Percentiles rank a stretch among this genome's conserved stretches.
Conservation (phyloP, 176 grass and related monocot genomes). For the Melocanna baccifera region DNA sequence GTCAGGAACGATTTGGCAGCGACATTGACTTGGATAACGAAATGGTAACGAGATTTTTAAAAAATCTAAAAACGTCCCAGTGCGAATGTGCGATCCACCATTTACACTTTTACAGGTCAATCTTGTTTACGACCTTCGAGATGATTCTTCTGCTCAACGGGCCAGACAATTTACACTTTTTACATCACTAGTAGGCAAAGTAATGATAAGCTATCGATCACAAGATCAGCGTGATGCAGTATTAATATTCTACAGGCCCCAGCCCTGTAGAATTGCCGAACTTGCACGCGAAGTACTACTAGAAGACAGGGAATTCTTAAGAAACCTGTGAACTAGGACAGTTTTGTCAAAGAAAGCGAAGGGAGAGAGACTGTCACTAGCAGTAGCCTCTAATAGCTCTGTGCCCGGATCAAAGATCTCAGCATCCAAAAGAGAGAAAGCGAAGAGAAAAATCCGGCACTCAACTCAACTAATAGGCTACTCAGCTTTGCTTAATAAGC, state of each 20-base stretch:
- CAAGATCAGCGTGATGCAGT: slow-evolving; percentile 27
- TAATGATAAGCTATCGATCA: slow-evolving; percentile 16
- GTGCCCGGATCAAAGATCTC: neutral
- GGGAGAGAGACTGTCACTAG: neutral
- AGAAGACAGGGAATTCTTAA: neutral
- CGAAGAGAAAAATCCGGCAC: neutral
- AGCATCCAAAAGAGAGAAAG: neutral
- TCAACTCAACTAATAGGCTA: neutral
- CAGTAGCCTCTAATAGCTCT: neutral
- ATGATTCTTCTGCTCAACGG: slow-evolving; percentile 11
- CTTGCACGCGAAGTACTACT: slow-evolving; percentile 20
- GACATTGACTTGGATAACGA: neutral
- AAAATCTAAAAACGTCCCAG: neutral
- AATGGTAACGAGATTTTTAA: neutral
- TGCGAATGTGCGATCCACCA: neutral
- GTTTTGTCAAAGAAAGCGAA: neutral
- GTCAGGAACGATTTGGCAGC: neutral
- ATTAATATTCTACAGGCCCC: slow-evolving; percentile 2
- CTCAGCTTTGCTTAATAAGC: no score
- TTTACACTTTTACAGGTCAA: neutral
- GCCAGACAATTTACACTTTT: neutral
- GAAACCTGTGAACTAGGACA: neutral
- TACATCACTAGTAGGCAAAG: neutral
- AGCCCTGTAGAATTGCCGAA: neutral
- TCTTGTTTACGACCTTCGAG: neutral